A percentile compares a stretch with the other conserved stretches of the same genome.
phyloP scores from a whole-genome alignment of 768 basidiomycete species.

The Mycena venus region DNA sequence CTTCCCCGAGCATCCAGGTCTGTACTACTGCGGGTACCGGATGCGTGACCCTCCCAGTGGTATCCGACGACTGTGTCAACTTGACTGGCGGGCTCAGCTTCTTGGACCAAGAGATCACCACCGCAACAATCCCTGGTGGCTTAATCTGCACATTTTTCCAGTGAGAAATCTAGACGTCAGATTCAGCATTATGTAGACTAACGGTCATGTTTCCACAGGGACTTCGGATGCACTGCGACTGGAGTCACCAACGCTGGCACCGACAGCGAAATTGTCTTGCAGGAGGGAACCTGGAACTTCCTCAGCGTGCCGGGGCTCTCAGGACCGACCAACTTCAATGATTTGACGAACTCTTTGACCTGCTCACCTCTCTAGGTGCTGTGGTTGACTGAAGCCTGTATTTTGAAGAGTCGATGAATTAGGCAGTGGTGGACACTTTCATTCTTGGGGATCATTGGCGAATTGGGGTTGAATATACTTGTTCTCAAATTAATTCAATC shows the following conservation, averaged over 20 bases:
- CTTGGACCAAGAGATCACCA: constrained; percentile 3
- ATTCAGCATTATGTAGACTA: neutral
- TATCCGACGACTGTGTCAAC: neutral
- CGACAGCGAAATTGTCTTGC: too few species aligned
- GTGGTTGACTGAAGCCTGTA: too few species aligned
- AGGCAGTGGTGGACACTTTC: too few species aligned
- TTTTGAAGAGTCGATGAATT: too few species aligned
- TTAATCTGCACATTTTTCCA: constrained; percentile 11
- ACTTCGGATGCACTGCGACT: neutral
- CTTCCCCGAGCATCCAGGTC: neutral
- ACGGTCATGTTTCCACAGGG: neutral
- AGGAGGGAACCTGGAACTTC: too few species aligned
- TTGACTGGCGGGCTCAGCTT: constrained; percentile 5
- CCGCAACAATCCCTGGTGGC: neutral
- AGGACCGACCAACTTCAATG: neutral
- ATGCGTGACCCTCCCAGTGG: neutral
- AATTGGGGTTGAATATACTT: too few species aligned
- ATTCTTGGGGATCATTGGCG: too few species aligned
- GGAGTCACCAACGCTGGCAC: too few species aligned
- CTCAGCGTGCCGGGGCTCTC: neutral
- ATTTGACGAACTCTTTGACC: neutral
- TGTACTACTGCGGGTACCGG: neutral
- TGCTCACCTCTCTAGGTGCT: too few species aligned
- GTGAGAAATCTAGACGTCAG: neutral
- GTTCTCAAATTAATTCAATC: too few species aligned